Conservation (phyloP, 345 rosid species). For the Boechera stricta region DNA sequence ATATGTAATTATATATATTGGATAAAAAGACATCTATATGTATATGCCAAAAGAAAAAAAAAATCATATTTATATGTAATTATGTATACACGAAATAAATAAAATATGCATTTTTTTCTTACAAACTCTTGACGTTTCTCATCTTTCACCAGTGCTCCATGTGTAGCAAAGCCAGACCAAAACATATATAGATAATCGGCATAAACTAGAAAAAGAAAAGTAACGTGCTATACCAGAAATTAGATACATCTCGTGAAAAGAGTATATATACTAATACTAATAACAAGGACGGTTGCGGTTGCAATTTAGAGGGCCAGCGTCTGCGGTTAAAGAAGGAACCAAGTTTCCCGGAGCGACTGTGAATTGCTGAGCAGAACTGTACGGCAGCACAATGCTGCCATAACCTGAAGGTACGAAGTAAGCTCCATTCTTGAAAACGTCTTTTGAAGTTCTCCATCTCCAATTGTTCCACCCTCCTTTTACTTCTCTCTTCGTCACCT, state of each 20-base stretch:
- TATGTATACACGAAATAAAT: neutral
- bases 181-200: neutral
- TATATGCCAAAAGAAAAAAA: neutral
- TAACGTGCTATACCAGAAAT: slow-evolving; percentile 4
- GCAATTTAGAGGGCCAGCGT: slow-evolving; percentile 76
- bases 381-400: slow-evolving; percentile 64
- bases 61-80: neutral
- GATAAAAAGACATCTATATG: neutral
- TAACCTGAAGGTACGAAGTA: slow-evolving; percentile 88
- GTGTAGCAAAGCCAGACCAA: neutral
- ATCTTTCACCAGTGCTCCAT: neutral
- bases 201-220: neutral
- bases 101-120: neutral
- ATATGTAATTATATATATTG: too few species aligned
- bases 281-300: slow-evolving; percentile 48
- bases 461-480: slow-evolving; percentile 61
- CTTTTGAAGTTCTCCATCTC: slow-evolving; percentile 88
- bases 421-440: slow-evolving; percentile 79
- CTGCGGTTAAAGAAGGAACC: slow-evolving; percentile 70
- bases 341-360: slow-evolving; percentile 59
- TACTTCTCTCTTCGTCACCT: slow-evolving; percentile 90
- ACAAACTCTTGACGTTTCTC: slow-evolving; percentile 1
- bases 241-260: slow-evolving; percentile 14
- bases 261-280: slow-evolving; percentile 6
- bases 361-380: slow-evolving; percentile 59